Evolutionary conservation across 179 eudicot species (phyloP).

Genomic region (Nepenthes alata): DNA sequence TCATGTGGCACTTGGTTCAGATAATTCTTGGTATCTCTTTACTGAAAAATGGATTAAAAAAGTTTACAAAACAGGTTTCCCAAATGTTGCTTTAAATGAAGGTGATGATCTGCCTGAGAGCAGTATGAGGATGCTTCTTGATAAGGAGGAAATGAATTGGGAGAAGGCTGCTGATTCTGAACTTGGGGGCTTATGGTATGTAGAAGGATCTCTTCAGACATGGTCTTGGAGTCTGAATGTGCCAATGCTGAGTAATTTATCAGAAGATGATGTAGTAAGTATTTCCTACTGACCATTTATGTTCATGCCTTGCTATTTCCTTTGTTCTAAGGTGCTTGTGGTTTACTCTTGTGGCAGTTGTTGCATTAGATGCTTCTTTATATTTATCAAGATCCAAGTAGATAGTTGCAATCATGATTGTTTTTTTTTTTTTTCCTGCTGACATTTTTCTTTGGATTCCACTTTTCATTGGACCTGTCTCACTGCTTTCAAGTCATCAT

Average conservation of each 20-base stretch:
- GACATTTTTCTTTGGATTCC: too few relatives aligned
- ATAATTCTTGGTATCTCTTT: constrained; percentile 96
- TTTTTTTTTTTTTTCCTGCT: too few relatives aligned
- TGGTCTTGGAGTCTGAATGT: constrained; percentile 99
- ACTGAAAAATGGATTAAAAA: constrained; percentile 91
- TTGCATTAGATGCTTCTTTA: too few relatives aligned
- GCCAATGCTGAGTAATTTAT: constrained; percentile 79
- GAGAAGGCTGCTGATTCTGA: constrained; percentile 55
- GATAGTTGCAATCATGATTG: too few relatives aligned
- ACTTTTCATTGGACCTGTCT: too few relatives aligned
- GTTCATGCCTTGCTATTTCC: too few relatives aligned
- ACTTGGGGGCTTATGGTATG: constrained; percentile 73
- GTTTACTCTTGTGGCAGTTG: too few relatives aligned
- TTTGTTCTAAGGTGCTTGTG: too few relatives aligned
- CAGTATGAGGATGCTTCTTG: constrained; percentile 55
- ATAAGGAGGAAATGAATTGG: constrained; percentile 83
- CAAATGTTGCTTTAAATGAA: constrained; percentile 59
- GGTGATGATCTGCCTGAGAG: constrained; percentile 71
- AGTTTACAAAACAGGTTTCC: constrained; percentile 77
- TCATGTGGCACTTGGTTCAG: constrained; percentile 94
- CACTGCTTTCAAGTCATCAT: too few relatives aligned
- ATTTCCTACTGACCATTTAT: not conserved
- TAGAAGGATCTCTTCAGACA: constrained; percentile 89
- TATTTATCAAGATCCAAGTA: too few relatives aligned
- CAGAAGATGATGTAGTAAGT: constrained; percentile 77